Conservation (phyloP, 108 stramenopile genomes). For the Skeletonema grethae region DNA sequence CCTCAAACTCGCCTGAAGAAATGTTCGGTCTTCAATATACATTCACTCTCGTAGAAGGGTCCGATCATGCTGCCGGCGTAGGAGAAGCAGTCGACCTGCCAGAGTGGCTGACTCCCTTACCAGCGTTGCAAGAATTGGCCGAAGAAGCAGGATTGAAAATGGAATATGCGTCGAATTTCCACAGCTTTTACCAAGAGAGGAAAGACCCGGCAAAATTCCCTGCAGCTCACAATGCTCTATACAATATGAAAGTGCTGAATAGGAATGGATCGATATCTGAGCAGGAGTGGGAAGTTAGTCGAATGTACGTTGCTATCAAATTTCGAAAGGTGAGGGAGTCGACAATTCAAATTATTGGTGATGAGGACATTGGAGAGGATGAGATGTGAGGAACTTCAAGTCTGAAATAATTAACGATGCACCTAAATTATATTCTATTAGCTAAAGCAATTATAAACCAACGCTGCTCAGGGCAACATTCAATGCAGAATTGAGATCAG, state of each 20-base stretch:
- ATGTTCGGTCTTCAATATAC: slow-evolving; percentile 88
- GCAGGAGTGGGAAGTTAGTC: slow-evolving; percentile 87
- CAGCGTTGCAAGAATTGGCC: slow-evolving; percentile 65
- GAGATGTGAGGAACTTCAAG: slow-evolving; percentile 29
- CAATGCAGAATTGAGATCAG: slow-evolving; percentile 57
- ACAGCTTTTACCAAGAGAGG: slow-evolving; percentile 74
- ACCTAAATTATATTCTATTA: background rate
- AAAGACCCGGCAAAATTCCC: slow-evolving; percentile 59
- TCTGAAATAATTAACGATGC: background rate
- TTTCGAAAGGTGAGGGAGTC: slow-evolving; percentile 90
- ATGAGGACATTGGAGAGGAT: slow-evolving; percentile 66
- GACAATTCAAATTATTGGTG: slow-evolving; percentile 57
- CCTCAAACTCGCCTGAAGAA: slow-evolving; percentile 51
- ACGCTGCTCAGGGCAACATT: slow-evolving; percentile 11
- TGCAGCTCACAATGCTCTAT: slow-evolving; percentile 67
- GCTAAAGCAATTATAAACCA: background rate
- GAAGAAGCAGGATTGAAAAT: slow-evolving; percentile 78
- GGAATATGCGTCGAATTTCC: slow-evolving; percentile 81
- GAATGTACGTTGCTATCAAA: slow-evolving; percentile 84
- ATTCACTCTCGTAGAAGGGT: slow-evolving; percentile 83
- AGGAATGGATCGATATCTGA: slow-evolving; percentile 70
- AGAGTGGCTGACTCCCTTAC: slow-evolving; percentile 88
- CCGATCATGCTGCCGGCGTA: slow-evolving; percentile 76
- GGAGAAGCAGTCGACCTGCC: slow-evolving; percentile 87
- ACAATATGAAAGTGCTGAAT: slow-evolving; percentile 90